Base-by-base conservation (phyloP, 768 basidiomycete genomes). In the Termitomyces sp. region DNA sequence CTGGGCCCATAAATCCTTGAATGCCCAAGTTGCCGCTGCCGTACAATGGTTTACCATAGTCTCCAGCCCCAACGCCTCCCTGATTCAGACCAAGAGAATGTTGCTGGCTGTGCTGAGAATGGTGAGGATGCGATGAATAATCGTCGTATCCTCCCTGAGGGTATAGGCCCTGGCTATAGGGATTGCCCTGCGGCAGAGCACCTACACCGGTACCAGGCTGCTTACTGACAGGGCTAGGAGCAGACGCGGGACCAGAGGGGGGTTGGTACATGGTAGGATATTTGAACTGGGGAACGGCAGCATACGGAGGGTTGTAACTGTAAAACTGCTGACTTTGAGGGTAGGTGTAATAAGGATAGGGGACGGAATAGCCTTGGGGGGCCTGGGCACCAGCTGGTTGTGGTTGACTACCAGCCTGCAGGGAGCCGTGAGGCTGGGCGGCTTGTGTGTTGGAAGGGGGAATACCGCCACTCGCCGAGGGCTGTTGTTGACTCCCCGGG, bases 231-330 rank as follows among this genome's bases (percentile, higher is more conserved):
- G 86, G 84, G 52, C 84, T 85, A 0, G 85, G 81, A 5, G 80
- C 84, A 15, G 81, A 80, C 3, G 80, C 82, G 15, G 86, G 86
- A 0, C 83, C 83, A 20, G 87, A 85, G 15, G 86, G 85, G 31
- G 83, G 78, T 61, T 85, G 84, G 75, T 87, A 90, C 71, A 90
- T 84, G 29, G 87, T 68, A 2, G 88, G 87, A 64, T 90, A 91
- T 70, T 91, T 88, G 65, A 85, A 88, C 62, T 87, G 85, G 7
- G 88, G 85, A 65, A 87, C 77, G 23, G 60, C 61, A 7, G 66
- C 69, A 56, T 80, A 81, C 16, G 73, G 76, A 46, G 76, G 76
- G 62, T 67, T 75, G 73, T 91, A 91, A 5, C 89, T 86, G 1
- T 80, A 72, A 45, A 89, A 91, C 69, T 84, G 89, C 62, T 89